Conservation (phyloP, 495 filamentous ascomycete genomes). For the Podospora pseudoanserina region DNA sequence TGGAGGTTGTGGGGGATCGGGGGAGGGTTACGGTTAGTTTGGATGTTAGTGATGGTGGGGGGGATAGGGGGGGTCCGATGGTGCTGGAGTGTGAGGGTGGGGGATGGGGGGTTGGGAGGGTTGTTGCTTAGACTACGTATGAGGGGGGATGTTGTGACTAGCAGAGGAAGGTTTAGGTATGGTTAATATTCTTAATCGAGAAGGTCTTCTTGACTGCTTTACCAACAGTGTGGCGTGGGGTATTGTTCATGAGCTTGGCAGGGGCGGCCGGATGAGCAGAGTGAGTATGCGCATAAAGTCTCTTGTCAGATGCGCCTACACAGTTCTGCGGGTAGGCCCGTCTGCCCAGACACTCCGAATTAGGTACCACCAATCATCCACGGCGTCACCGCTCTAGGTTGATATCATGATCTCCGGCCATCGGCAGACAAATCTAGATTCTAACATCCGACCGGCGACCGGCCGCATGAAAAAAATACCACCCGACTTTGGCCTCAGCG, state of each 20-base stretch:
- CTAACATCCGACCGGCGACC: too few relatives aligned
- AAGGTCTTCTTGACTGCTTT: neutral
- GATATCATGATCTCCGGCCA: too few relatives aligned
- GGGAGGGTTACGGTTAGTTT: conserved; percentile 72
- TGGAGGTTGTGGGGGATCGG: conserved; percentile 72
- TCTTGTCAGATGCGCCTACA: too few relatives aligned
- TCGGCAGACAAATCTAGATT: too few relatives aligned
- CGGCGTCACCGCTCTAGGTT: too few relatives aligned
- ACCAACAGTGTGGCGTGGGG: too few relatives aligned
- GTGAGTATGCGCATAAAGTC: neutral
- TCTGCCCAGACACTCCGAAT: too few relatives aligned
- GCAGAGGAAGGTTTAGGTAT: neutral
- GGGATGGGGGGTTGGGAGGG: conserved; percentile 38
- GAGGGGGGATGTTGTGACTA: too few relatives aligned
- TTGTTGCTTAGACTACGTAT: conserved; percentile 23
- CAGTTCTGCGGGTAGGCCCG: too few relatives aligned
- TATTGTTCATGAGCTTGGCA: neutral
- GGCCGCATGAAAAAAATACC: neutral
- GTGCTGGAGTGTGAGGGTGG: conserved; percentile 53
- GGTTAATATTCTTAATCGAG: neutral
- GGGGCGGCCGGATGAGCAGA: neutral
- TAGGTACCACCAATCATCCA: too few relatives aligned
- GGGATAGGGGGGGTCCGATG: conserved; percentile 59
- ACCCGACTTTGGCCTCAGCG: neutral
- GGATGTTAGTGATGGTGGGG: conserved; percentile 48